Evolutionary conservation across 257 asterid species (phyloP), one percentile per base, ranked within the genome.

Genomic region (Anisodus acutangulus): DNA sequence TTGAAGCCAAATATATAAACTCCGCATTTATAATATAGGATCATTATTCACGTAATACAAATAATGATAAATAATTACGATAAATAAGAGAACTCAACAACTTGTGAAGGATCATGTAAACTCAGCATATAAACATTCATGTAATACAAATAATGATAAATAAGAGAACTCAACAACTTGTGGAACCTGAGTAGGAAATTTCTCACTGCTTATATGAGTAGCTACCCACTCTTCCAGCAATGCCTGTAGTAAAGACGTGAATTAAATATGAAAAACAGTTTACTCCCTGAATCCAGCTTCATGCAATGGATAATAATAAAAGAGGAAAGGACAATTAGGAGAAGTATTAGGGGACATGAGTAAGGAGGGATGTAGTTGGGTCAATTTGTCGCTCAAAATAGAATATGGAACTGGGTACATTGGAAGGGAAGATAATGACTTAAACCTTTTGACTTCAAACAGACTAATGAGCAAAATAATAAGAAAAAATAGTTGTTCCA

Each of bases 211-310:
- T 78, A 85, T 83, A 67, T 93, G 97, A 86, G 93, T 92, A 58
- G 93, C 89, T 86, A 95, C 86, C 98, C 98, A 95, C 91, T 97
- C 99, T 92, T 97, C 99, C 63, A 97, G 94, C 92, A 97, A 87
- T 74, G 99, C 98, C 98, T 95, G 92, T 83, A 78, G 82, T 69
- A 79, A 16, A 31, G 10, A 60, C 26, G 81, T 11, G 49, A 17
- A 72, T 16, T 84, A 51, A 57, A 55, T 26, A 26, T 69, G 83
- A 53, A 12, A 69, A 53, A 1, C 81, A 76, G 81, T 51, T 51
- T 76, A 53, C 63, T 51, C 12, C 63, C 47, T 53, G 22, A 49
- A 76, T 51, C 62, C 15, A 51, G 63, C 64, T 76, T 76, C 53
- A 26, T 41, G 47, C 81, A 12, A 26, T 51, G 81, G 45, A 51